Evolutionary conservation across 352 stramenopile genomes (phyloP), one percentile per base, ranked within the genome.

Genomic region (Blastocystis sp.): DNA sequence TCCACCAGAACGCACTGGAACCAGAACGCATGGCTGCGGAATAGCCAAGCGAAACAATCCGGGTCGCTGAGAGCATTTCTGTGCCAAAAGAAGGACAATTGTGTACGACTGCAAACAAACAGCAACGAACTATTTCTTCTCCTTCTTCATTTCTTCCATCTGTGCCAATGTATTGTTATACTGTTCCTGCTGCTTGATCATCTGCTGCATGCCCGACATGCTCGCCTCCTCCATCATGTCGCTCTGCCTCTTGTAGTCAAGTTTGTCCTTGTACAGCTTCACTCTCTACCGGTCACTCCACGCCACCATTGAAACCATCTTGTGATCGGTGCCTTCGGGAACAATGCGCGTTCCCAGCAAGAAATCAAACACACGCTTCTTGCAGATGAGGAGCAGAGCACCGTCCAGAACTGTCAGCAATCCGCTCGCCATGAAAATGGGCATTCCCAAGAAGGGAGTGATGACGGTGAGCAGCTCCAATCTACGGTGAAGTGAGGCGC

Each of bases 181-280:
- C 42, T 78, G 27, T 40, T 78, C 21, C 42, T 78, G 67, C 18
- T 78, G 67, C 46, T 59, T 61, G 34, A 78, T 57, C 67, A 78
- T 78, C 48, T 78, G 67, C 24, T 61, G 67, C 67, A 78, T 63
- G 11, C 48, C 48, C 4, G 67, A 78, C 67, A 78, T 59, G 27
- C 67, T 59, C n/a, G 67, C 42, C 24, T 78, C 67, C 49, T 78
- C 67, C 42, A 78, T 14, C 49, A 42, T 40, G 36, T 78, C 67
- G n/a, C 34, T 56, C 67, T 78, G 67, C 57, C 67, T 78, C 67
- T 78, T 78, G 51, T 78, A 78, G 11, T 32, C 24, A 16, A 78
- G 8, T 21, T 78, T 78, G 24, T 57, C 67, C 38, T 78, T 78
- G 42, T 61, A 59, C 49, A 78, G 51, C 38, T 78, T 59, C 27